Conservation (phyloP, 2,329 filamentous ascomycete species). For the Scopulariopsis brevicaulis region DNA sequence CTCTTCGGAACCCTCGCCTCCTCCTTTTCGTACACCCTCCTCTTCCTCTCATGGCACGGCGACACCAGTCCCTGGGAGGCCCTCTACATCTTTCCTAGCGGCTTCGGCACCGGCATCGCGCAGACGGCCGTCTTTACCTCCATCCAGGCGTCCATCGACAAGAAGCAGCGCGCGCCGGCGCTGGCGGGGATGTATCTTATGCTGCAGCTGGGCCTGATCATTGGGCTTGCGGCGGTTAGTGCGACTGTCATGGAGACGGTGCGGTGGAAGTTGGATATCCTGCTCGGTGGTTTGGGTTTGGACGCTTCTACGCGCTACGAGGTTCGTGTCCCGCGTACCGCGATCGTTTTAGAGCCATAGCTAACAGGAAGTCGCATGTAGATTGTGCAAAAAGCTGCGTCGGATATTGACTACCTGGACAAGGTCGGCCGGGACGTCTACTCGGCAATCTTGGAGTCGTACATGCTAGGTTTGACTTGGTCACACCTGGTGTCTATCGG, state of each 20-base stretch:
- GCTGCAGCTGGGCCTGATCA: constrained; percentile 21
- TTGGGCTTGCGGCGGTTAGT: constrained; percentile 25
- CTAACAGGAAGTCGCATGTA: constrained; percentile 2
- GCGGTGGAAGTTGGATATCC: constrained; percentile 7
- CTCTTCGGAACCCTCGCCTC: constrained; percentile 37
- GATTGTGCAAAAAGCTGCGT: constrained; percentile 19
- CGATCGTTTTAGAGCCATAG: background rate
- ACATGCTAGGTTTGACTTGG: constrained; percentile 21
- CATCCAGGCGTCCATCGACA: constrained; percentile 25
- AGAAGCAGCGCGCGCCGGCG: constrained; percentile 24
- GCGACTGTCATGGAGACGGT: constrained; percentile 17
- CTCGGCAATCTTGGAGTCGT: constrained; percentile 17
- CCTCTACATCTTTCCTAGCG: constrained; percentile 44
- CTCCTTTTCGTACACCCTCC: constrained; percentile 35
- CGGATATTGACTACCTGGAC: constrained; percentile 19
- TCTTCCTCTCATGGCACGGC: constrained; percentile 48
- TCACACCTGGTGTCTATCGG: constrained; percentile 20
- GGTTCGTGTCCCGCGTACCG: constrained; percentile 2
- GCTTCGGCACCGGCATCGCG: constrained; percentile 27
- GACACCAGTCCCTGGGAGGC: constrained; percentile 42
- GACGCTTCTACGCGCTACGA: constrained; percentile 5
- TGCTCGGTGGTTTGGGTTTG: constrained; percentile 8
- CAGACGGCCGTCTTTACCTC: constrained; percentile 28
- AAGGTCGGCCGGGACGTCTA: constrained; percentile 12
- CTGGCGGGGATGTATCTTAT: constrained; percentile 28